Evolutionary conservation across 768 basidiomycete genomes (phyloP).

Genomic region (Russula emetica): DNA sequence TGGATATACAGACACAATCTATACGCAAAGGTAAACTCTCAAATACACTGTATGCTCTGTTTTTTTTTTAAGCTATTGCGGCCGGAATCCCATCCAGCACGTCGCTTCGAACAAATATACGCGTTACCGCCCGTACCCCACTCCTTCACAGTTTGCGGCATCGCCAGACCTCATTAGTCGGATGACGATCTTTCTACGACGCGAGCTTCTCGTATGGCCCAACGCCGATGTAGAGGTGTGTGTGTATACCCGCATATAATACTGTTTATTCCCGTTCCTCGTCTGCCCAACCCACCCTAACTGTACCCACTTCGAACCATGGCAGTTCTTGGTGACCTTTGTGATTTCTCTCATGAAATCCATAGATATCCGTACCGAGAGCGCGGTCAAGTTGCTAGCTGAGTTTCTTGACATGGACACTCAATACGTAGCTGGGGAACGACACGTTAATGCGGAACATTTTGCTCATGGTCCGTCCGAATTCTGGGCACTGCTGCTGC

Average conservation of each 20-base stretch:
- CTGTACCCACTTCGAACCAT: not conserved
- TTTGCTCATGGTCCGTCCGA: conserved; percentile 79
- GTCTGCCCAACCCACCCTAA: conserved; percentile 2
- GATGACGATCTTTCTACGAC: conserved; percentile 73
- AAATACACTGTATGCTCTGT: not conserved
- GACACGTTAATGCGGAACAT: conserved; percentile 78
- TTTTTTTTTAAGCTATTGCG: no score
- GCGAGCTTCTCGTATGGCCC: conserved; percentile 85
- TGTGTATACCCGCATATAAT: conserved; percentile 29
- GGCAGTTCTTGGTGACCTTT: conserved; percentile 83
- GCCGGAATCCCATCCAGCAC: conserved; percentile 49
- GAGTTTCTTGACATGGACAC: conserved; percentile 84
- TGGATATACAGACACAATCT: conserved; percentile 79
- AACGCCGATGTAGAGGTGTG: conserved; percentile 85
- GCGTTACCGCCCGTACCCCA: conserved; percentile 86
- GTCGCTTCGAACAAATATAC: conserved; percentile 85
- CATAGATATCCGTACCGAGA: conserved; percentile 87
- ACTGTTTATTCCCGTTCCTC: not conserved
- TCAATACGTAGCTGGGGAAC: conserved; percentile 51
- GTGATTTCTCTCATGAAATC: conserved; percentile 87
- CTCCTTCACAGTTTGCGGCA: conserved; percentile 74
- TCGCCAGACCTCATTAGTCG: conserved; percentile 71
- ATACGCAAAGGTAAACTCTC: conserved; percentile 68
- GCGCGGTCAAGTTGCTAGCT: conserved; percentile 75
- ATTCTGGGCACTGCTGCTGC: not conserved